Percentiles rank a stretch among this genome's conserved stretches.
Evolutionary conservation across 2,329 filamentous ascomycete species (phyloP).

Genomic region (Ceratocystis cubensis): DNA sequence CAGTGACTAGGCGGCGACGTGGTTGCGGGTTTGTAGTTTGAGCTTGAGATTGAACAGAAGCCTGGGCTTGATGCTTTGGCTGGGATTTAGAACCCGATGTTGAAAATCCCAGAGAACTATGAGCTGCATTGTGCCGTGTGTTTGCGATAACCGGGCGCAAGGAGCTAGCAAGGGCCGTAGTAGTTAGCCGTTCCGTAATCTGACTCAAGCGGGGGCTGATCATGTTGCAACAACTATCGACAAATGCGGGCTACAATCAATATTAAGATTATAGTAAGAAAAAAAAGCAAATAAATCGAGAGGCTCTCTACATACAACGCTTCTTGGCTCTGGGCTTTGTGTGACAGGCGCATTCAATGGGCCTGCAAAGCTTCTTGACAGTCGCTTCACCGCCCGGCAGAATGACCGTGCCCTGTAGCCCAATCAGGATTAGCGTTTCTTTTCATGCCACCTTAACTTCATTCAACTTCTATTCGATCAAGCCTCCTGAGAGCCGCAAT

Average conservation of each 20-base stretch:
- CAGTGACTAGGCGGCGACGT: conserved; percentile 59
- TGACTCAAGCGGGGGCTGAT: background rate
- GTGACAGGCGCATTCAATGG: background rate
- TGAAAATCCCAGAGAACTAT: conserved; percentile 32
- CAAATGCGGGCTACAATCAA: background rate
- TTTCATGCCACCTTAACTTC: conserved; percentile 34
- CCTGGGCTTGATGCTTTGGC: background rate
- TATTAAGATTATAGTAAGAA: background rate
- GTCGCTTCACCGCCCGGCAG: conserved; percentile 31
- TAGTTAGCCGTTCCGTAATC: background rate
- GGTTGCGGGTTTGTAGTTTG: conserved; percentile 29
- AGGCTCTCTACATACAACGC: background rate
- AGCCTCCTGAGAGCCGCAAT: conserved; percentile 29
- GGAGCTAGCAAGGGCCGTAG: conserved; percentile 28
- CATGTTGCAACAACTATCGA: background rate
- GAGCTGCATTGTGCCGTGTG: conserved; percentile 45
- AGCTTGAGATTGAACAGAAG: background rate
- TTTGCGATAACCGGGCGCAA: conserved; percentile 27
- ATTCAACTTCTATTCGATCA: conserved; percentile 25
- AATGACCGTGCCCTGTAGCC: conserved; percentile 24
- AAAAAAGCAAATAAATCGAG: background rate
- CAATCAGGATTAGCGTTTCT: conserved; percentile 28
- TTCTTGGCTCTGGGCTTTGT: background rate
- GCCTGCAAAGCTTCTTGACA: conserved; percentile 4
- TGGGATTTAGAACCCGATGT: conserved; percentile 24